phyloP scores from a whole-genome alignment of 345 rosid species.

The Combretum micranthum region DNA sequence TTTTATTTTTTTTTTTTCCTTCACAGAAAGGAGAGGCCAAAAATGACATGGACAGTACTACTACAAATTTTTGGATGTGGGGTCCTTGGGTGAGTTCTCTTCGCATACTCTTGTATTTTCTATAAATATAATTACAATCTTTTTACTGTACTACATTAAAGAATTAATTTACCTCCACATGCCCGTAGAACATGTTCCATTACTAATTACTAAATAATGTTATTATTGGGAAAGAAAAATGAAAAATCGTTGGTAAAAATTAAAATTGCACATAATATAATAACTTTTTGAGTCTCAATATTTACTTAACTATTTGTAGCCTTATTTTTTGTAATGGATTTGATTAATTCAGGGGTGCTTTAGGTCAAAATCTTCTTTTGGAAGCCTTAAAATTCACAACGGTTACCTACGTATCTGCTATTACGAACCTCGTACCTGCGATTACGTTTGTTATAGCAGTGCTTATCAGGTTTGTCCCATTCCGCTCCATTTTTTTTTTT shows the following conservation, averaged over 20 bases:
- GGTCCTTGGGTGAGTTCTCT: constrained; percentile 33
- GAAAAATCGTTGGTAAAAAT: no score
- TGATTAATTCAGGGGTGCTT: constrained; percentile 17
- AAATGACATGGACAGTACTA: constrained; percentile 33
- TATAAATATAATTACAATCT: not conserved
- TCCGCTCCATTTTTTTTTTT: no score
- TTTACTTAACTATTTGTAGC: no score
- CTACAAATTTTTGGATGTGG: constrained; percentile 41
- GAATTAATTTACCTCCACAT: no score
- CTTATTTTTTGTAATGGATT: no score
- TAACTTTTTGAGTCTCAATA: no score
- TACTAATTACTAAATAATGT: no score
- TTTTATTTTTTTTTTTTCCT: not conserved
- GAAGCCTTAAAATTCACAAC: constrained; percentile 44
- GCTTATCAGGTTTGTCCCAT: not conserved
- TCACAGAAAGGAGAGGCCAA: constrained; percentile 39
- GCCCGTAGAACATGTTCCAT: no score
- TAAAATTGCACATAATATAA: no score
- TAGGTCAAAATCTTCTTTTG: constrained; percentile 24
- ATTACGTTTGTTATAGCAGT: constrained; percentile 44
- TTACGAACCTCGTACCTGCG: constrained; percentile 38
- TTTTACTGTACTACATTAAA: no score
- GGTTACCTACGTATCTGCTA: constrained; percentile 43
- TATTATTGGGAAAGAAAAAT: no score
- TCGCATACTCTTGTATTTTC: not conserved